phyloP scores from a whole-genome alignment of 305 asterid genomes.

The Plantago lanceolata region DNA sequence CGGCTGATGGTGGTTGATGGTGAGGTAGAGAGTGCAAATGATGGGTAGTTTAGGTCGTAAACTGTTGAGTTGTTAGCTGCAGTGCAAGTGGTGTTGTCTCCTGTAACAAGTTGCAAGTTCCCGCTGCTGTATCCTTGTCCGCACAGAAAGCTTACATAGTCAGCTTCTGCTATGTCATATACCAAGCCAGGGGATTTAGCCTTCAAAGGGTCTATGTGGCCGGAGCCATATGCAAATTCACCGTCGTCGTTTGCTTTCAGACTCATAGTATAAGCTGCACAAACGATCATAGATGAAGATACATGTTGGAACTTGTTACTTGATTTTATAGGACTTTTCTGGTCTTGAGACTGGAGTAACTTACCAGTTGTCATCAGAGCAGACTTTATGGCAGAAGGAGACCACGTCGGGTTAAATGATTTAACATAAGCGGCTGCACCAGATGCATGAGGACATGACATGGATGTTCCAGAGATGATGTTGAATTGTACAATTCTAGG shows the following conservation, averaged over 20 bases:
- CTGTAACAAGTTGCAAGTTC: slow-evolving; percentile 38
- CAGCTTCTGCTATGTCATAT: slow-evolving; percentile 44
- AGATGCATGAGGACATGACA: slow-evolving; percentile 65
- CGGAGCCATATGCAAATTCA: slow-evolving; percentile 62
- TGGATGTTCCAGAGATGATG: slow-evolving; percentile 61
- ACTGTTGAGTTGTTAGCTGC: slow-evolving; percentile 33
- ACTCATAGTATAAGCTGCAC: slow-evolving; percentile 39
- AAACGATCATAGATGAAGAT: neutral
- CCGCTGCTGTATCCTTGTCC: slow-evolving; percentile 55
- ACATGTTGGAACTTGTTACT: neutral
- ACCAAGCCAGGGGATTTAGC: slow-evolving; percentile 54
- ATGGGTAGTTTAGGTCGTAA: slow-evolving; percentile 57
- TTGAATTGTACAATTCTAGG: slow-evolving; percentile 41
- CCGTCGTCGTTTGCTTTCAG: slow-evolving; percentile 33
- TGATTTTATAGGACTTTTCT: neutral
- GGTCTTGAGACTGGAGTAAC: neutral
- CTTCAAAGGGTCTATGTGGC: slow-evolving; percentile 54
- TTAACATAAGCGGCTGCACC: slow-evolving; percentile 65
- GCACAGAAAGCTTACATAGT: slow-evolving; percentile 49
- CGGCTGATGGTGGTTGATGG: slow-evolving; percentile 22
- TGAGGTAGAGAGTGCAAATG: slow-evolving; percentile 34
- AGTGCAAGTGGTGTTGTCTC: slow-evolving; percentile 44
- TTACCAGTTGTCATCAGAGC: slow-evolving; percentile 66
- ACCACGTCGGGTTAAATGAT: slow-evolving; percentile 57
- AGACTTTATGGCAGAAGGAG: slow-evolving; percentile 63